Evolutionary conservation across 2,329 filamentous ascomycete genomes (phyloP).

Genomic region (Clarireedia monteithiana): DNA sequence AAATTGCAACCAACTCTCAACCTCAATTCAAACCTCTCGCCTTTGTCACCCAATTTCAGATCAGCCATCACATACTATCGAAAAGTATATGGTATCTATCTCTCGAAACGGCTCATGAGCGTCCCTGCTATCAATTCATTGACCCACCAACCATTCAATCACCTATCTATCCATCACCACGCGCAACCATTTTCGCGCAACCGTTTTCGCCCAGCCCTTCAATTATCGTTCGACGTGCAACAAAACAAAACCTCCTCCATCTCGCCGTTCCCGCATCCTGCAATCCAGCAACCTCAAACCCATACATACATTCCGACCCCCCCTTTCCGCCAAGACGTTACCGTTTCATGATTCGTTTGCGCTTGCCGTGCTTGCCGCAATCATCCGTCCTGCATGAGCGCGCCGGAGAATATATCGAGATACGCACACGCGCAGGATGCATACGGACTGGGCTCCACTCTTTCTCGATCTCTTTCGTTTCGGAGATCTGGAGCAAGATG

Average conservation of each 20-base stretch:
- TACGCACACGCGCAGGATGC: neutral
- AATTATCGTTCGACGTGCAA: constrained; percentile 8
- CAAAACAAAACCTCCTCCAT: neutral
- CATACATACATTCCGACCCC: neutral
- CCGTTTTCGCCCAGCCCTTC: constrained; percentile 4
- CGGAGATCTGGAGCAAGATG: too few relatives aligned
- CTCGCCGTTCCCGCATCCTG: neutral
- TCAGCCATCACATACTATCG: too few relatives aligned
- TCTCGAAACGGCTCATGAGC: too few relatives aligned
- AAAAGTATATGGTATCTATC: too few relatives aligned
- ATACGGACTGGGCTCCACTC: neutral
- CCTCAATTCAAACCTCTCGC: too few relatives aligned
- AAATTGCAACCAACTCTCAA: too few relatives aligned
- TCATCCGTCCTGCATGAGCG: neutral
- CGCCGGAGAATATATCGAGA: neutral
- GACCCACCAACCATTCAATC: neutral
- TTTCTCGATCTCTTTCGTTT: too few relatives aligned
- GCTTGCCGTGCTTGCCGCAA: neutral
- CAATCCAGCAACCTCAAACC: neutral
- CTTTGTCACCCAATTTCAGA: too few relatives aligned
- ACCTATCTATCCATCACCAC: neutral
- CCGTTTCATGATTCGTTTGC: neutral
- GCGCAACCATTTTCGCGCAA: constrained; percentile 1
- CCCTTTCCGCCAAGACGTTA: neutral
- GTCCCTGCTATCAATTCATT: too few relatives aligned